Conservation (phyloP, 2,329 filamentous ascomycete genomes). For the Botrytis elliptica region DNA sequence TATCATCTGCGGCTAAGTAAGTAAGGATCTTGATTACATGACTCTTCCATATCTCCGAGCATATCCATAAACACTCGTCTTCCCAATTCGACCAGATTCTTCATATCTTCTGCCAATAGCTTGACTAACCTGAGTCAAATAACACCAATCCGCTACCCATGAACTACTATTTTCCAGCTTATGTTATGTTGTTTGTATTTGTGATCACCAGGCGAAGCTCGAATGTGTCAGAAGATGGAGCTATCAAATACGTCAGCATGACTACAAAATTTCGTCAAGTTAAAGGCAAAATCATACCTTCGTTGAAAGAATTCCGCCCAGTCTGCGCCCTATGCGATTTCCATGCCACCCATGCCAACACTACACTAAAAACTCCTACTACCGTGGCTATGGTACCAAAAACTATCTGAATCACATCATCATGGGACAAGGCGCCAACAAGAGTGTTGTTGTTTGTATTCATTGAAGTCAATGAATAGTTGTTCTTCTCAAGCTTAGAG, state of each 20-base stretch:
- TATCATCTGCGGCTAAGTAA: neutral
- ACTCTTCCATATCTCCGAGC: neutral
- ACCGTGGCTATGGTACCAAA: neutral
- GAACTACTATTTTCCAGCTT: neutral
- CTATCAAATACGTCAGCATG: neutral
- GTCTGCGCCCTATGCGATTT: neutral
- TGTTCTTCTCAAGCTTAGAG: neutral
- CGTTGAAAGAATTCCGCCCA: neutral
- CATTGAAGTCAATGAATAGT: constrained; percentile 8
- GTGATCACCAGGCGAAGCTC: neutral
- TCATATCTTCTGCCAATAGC: neutral
- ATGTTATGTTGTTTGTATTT: neutral
- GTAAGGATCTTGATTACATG: neutral
- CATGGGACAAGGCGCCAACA: neutral
- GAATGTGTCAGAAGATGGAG: neutral
- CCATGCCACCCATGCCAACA: neutral
- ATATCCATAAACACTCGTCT: neutral
- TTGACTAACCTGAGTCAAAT: neutral
- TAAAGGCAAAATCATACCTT: neutral
- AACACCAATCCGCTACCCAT: neutral
- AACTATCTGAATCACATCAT: constrained; percentile 3
- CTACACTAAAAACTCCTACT: neutral
- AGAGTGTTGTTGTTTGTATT: neutral
- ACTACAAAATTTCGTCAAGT: neutral
- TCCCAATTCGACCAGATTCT: neutral